Conservation (phyloP, 768 basidiomycete species). For the Butyriboletus loyo region DNA sequence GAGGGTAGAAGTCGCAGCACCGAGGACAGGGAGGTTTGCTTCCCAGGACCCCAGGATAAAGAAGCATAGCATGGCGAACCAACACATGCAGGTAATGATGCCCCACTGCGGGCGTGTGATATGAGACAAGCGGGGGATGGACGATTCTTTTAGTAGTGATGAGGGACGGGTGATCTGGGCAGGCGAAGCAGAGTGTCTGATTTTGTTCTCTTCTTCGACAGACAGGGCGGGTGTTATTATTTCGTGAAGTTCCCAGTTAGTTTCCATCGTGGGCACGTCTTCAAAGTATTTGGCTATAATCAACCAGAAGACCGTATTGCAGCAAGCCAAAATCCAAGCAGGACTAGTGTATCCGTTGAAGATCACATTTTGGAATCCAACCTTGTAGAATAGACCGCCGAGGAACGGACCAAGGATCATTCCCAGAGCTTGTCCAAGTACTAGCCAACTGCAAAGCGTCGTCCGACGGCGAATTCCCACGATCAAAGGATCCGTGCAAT, state of each 20-base stretch:
- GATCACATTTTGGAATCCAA: slow-evolving; percentile 51
- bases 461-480: slow-evolving; percentile 63
- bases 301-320: slow-evolving; percentile 54
- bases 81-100: slow-evolving; percentile 63
- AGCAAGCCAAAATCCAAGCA: slow-evolving; percentile 56
- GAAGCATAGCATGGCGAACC: slow-evolving; percentile 70
- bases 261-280: slow-evolving; percentile 33
- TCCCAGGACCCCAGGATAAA: slow-evolving; percentile 71
- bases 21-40: slow-evolving; percentile 62
- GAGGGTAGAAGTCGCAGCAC: slow-evolving; percentile 40
- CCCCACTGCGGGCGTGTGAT: slow-evolving; percentile 42
- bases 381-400: slow-evolving; percentile 58
- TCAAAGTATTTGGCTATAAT: slow-evolving; percentile 37
- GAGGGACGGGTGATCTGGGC: background rate
- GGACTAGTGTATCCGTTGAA: slow-evolving; percentile 72
- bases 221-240: background rate
- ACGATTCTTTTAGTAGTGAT: slow-evolving; percentile 1
- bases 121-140: slow-evolving; percentile 6
- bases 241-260: slow-evolving; percentile 5
- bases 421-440: slow-evolving; percentile 60
- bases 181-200: background rate
- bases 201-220: slow-evolving; percentile 2
- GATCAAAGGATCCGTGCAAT: slow-evolving; percentile 63
- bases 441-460: slow-evolving; percentile 63
- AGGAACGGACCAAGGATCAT: slow-evolving; percentile 63